A percentile compares a stretch with the other conserved stretches of the same genome.
Conservation (phyloP, 805 yeast species). For the Lipomyces chichibuensis region DNA sequence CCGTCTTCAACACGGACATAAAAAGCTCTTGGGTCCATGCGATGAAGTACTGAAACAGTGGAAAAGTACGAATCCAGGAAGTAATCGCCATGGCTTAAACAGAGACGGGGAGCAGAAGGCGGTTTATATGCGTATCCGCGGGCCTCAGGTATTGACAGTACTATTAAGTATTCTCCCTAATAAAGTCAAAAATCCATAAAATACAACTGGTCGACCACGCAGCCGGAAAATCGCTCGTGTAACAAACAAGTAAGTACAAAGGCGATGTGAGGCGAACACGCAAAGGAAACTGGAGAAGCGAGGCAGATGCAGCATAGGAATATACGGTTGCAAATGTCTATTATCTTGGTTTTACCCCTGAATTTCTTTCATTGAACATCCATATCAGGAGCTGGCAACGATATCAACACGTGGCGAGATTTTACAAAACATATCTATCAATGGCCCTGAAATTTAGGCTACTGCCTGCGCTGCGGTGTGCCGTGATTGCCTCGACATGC, state of each 20-base stretch:
- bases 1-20: constrained; percentile 42
- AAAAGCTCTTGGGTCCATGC: constrained; percentile 33
- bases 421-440: background rate
- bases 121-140: background rate
- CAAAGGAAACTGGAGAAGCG: too few relatives aligned
- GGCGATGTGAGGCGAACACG: too few relatives aligned
- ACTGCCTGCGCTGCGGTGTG: constrained; percentile 58
- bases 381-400: background rate
- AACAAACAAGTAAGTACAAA: background rate
- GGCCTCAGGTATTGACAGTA: too few relatives aligned
- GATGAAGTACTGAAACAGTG: constrained; percentile 31
- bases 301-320: background rate
- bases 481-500: constrained; percentile 65
- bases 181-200: too few relatives aligned
- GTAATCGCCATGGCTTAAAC: constrained; percentile 19
- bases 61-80: constrained; percentile 36
- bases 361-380: background rate
- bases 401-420: background rate
- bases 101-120: background rate
- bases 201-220: too few relatives aligned
- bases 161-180: too few relatives aligned
- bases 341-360: background rate
- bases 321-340: background rate
- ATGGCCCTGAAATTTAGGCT: constrained; percentile 36
- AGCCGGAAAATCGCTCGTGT: background rate